These are phyloP conservation scores for Aegilops sharonensis DNA, from an alignment of 176 grass and related monocot genomes.

Conservation along the genomic window DNA sequence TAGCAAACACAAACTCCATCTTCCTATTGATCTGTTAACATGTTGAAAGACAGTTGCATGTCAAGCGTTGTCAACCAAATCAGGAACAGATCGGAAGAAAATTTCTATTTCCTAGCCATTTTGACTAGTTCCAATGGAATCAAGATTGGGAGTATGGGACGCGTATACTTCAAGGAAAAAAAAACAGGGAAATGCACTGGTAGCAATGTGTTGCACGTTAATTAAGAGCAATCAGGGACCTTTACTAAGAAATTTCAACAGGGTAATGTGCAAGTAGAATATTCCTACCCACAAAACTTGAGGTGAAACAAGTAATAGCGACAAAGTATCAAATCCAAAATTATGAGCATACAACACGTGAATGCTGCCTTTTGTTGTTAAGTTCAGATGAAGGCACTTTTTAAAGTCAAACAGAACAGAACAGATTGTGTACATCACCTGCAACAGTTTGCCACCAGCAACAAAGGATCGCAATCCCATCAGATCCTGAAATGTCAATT, in stretches of 20 bases:
- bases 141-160: background rate
- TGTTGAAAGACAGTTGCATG: background rate
- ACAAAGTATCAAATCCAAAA: conserved; percentile 1
- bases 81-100: background rate
- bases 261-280: background rate
- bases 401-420: background rate
- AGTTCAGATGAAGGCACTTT: background rate
- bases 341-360: background rate
- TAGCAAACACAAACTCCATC: conserved; percentile 95
- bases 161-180: background rate
- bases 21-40: conserved; percentile 80
- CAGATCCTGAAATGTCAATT: conserved; percentile 57
- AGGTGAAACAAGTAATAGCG: background rate
- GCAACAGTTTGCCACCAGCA: conserved; percentile 88
- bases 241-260: background rate
- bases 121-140: background rate
- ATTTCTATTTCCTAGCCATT: background rate
- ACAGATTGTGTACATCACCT: conserved; percentile 43
- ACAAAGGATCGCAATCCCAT: conserved; percentile 87
- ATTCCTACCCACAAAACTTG: background rate
- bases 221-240: background rate
- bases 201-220: background rate
- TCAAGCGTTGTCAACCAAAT: background rate
- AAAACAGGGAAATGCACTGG: background rate
- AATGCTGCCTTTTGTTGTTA: background rate